phyloP scores from a whole-genome alignment of 2,329 filamentous ascomycete genomes.

The Plectosphaerella plurivora region DNA sequence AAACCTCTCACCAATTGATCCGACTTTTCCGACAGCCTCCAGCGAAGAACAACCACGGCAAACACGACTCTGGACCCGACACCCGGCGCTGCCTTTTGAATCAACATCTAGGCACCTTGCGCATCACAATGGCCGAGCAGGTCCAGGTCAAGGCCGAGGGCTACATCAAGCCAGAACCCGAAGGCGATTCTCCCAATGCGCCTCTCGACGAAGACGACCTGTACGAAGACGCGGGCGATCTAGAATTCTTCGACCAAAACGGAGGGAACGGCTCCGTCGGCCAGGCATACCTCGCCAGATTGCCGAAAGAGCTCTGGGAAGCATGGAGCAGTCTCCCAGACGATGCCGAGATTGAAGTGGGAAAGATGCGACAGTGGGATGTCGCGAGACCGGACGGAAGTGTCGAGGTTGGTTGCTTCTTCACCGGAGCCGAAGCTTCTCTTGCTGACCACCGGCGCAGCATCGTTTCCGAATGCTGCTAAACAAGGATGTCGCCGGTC shows the following conservation, averaged over 20 bases:
- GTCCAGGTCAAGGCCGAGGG: conserved; percentile 19
- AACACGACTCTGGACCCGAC: not conserved
- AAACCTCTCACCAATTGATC: too few species aligned
- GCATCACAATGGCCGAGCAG: conserved; percentile 9
- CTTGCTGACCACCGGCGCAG: conserved; percentile 13
- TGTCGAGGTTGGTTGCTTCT: conserved; percentile 19
- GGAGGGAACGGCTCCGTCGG: conserved; percentile 10
- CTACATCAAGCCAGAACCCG: conserved; percentile 45
- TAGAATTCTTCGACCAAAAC: conserved; percentile 49
- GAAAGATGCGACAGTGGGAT: conserved; percentile 62
- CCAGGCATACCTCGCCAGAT: conserved; percentile 62
- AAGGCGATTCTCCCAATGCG: conserved; percentile 26
- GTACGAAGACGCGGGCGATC: conserved; percentile 56
- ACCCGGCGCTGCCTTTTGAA: not conserved
- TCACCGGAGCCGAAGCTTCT: not conserved
- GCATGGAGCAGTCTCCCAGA: conserved; percentile 73
- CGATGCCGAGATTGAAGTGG: conserved; percentile 76
- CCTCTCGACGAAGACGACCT: conserved; percentile 59
- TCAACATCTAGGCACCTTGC: not conserved
- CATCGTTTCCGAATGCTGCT: conserved; percentile 63
- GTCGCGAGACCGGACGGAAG: conserved; percentile 49
- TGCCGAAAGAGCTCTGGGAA: conserved; percentile 78
- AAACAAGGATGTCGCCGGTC: conserved; percentile 56
- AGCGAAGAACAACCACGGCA: not conserved
- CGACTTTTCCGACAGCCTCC: not conserved